Base-by-base conservation (phyloP, 345 rosid species). In the Hibiscus mutabilis region DNA sequence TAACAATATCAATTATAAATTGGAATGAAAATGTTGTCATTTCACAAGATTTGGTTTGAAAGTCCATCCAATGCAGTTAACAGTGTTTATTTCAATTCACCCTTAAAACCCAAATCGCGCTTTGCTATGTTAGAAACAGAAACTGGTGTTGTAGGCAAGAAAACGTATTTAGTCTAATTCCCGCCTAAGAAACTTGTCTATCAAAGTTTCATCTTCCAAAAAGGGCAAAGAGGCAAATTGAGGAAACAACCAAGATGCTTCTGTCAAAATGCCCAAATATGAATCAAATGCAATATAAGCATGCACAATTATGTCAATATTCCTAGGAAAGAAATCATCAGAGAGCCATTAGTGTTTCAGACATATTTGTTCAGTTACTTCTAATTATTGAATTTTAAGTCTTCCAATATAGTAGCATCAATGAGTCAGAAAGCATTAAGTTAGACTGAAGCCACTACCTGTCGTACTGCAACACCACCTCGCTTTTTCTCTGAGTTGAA, bases 401-500 rank as follows among this genome's bases (percentile, higher is more conserved):
- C 5, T 62, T 40, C 57, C 49, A 44, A 25, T 60, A 56, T 66
- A 64, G 49, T 73, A 72, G 69, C 42, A 19, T 19, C 46, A 72
- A 14, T 3, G 47, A 51, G 14, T 58, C 13, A 35, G 57, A 25
- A 42, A 56, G 18, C 53, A 24, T 9, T 24, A 35, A 69, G 55
- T 64, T 16, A 62, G 60, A 77, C 65, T 62, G 58, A 56, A 69
- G 60, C 60, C 68, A 64, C 70, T 86, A 92, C 97, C 84, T 51
- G 77, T 81, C 80, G 83, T 57, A 96, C 68, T 11, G 99, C 99
- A 83, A 91, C 96, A 80, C 98, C 98, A 52, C 99, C 99, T 57
- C 96, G 85, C 79, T 96, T 96, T 80, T 96, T 96, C 89, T 96
- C 97, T 2, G 99, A 96, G 79, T 89, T 96, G 83, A 96, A 92